Percentiles rank a stretch among this genome's conserved stretches.
phyloP scores from a whole-genome alignment of 805 yeast species.

The Metschnikowia baotianmanensis region DNA sequence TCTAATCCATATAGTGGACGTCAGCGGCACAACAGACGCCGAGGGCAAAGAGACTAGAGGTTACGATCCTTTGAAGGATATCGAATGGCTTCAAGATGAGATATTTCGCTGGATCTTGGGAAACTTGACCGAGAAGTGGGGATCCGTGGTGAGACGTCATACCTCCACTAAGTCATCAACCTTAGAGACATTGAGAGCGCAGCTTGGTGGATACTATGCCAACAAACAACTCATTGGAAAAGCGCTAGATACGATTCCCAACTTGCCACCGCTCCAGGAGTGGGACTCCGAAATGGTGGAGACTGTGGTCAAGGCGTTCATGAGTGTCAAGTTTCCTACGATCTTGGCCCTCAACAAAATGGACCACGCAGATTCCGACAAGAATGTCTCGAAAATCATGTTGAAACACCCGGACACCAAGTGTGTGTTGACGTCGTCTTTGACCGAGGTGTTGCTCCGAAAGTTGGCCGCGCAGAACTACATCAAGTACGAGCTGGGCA shows the following conservation, averaged over 20 bases:
- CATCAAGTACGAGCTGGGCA: constrained; percentile 87
- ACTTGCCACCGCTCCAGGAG: constrained; percentile 71
- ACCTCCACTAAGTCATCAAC: constrained; percentile 71
- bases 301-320: constrained; percentile 76
- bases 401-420: constrained; percentile 73
- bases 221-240: constrained; percentile 72
- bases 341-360: constrained; percentile 90
- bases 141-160: constrained; percentile 78
- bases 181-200: constrained; percentile 84
- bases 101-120: constrained; percentile 94
- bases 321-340: constrained; percentile 90
- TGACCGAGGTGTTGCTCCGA: constrained; percentile 86
- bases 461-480: constrained; percentile 81
- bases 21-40: constrained; percentile 92
- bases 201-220: constrained; percentile 95
- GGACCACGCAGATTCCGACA: constrained; percentile 97
- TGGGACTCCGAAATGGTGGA: constrained; percentile 87
- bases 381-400: constrained; percentile 87
- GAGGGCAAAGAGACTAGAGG: constrained; percentile 96
- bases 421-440: constrained; percentile 85
- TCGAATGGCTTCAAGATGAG: constrained; percentile 96
- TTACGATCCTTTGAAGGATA: constrained; percentile 89
- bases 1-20: constrained; percentile 95
- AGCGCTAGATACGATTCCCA: constrained; percentile 60
- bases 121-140: constrained; percentile 88